Evolutionary conservation across 306 rosid genomes (phyloP), one percentile per base, ranked within the genome.

Genomic region (Lablab purpureus): DNA sequence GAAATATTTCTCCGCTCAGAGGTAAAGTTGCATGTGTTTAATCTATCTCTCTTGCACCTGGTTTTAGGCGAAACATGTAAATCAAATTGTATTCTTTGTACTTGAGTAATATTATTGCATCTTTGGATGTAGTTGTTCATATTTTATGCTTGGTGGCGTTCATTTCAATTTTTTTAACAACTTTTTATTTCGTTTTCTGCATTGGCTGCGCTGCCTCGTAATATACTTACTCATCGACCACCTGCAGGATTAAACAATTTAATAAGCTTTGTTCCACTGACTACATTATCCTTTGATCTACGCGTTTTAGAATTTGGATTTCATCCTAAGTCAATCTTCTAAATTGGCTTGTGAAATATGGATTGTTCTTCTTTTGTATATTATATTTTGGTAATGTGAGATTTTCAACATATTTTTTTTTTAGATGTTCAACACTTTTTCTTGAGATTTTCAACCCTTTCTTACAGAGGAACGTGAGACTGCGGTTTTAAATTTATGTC

Each of bases 51-150:
- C 2, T 3, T 41, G 25, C 34, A 25, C 41, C n/a, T 40, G 19
- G 23, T 11, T 52, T 69, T 50, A 7, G 82, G 54, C 10, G 0
- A 36, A 70, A 46, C 23, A 68, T 43, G 46, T 34, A 73, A 36
- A 41, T 22, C 55, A 77, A 32, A 13, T 30, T 60, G 49, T 40
- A 27, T 65, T 36, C 67, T 58, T 69, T 45, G 0, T 10, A 5
- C 37, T 52, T 46, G 60, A 37, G 13, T 36, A 47, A 18, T 65
- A 36, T 70, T 69, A 34, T 15, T 60, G 69, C 78, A 19, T 25
- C 17, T 34, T 23, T 8, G 4, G 15, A 27, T 67, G 37, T 21
- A 36, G 54, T 14, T 25, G 45, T 72, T 6, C 6, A 18, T 13
- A 30, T 3, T 50, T 27, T 51, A 30, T 50, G 47, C 7, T 28